phyloP scores from a whole-genome alignment of 805 yeast species.

The Cyberlindnera meyerae region DNA sequence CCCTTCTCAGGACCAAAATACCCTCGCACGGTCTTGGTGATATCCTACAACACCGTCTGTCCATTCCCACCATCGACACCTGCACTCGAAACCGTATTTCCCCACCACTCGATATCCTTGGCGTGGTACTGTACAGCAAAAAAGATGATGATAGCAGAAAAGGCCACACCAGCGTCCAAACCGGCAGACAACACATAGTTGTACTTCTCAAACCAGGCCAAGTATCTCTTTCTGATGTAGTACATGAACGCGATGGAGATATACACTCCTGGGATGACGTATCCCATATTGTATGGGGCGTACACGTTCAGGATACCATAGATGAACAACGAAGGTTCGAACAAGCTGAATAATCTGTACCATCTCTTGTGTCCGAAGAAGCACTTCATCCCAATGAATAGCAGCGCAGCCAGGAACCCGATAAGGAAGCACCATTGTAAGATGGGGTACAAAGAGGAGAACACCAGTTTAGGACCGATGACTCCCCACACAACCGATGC shows the following conservation, averaged over 20 bases:
- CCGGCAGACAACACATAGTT: conserved; percentile 51
- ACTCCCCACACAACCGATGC: conserved; percentile 45
- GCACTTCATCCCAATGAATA: conserved; percentile 26
- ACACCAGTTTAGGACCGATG: conserved; percentile 51
- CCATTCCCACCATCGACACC: conserved; percentile 37
- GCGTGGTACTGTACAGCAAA: conserved; percentile 44
- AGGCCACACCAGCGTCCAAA: conserved; percentile 58
- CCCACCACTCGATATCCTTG: conserved; percentile 57
- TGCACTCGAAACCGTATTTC: conserved; percentile 36
- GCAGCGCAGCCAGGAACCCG: conserved; percentile 38
- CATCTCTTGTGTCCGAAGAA: conserved; percentile 15
- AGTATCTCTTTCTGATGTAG: conserved; percentile 33
- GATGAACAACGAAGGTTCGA: conserved; percentile 46
- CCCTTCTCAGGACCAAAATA: conserved; percentile 22
- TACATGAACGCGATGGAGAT: conserved; percentile 42
- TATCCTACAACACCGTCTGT: conserved; percentile 10
- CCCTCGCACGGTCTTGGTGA: conserved; percentile 12
- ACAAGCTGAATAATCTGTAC: conserved; percentile 4
- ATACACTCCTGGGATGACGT: conserved; percentile 27
- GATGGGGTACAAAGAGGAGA: conserved; percentile 53
- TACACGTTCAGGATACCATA: conserved; percentile 33
- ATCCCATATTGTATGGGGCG: conserved; percentile 50
- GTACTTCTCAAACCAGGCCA: conserved; percentile 50
- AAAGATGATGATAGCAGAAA: conserved; percentile 45
- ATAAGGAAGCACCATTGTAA: conserved; percentile 60